phyloP scores from a whole-genome alignment of 257 asterid genomes.

The Eucommia ulmoides region DNA sequence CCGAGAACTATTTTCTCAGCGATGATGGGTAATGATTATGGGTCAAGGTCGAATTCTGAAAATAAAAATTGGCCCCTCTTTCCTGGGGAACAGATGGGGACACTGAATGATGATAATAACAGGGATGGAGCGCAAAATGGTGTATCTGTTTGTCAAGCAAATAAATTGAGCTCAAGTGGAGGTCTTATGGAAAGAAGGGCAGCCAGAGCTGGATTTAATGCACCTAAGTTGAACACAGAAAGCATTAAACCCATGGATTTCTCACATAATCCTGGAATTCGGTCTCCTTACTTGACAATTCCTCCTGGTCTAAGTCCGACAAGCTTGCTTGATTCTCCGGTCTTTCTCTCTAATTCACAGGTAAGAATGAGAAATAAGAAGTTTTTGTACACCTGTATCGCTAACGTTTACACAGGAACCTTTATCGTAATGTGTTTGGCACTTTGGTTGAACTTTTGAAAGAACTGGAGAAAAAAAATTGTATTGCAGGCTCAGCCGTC shows the following conservation, averaged over 20 bases:
- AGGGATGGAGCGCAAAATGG: conserved; percentile 16
- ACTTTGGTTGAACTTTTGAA: not conserved
- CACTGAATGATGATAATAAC: conserved; percentile 7
- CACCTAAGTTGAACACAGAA: conserved; percentile 66
- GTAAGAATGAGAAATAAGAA: conserved; percentile 10
- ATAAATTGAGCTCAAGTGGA: conserved; percentile 28
- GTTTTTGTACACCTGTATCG: too few species aligned
- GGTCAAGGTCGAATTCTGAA: conserved; percentile 20
- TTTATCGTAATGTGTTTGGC: not conserved
- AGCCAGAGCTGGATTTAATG: conserved; percentile 78
- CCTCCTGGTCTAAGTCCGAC: conserved; percentile 89
- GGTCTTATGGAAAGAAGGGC: conserved; percentile 77
- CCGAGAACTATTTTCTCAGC: conserved; percentile 39
- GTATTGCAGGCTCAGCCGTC: conserved; percentile 37
- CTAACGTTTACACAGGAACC: not conserved
- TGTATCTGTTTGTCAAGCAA: conserved; percentile 15
- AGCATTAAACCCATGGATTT: conserved; percentile 38
- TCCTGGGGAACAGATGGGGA: conserved; percentile 10
- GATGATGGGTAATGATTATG: conserved; percentile 27
- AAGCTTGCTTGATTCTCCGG: conserved; percentile 75
- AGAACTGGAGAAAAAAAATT: too few species aligned
- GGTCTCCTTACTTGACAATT: conserved; percentile 57
- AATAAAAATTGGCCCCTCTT: conserved; percentile 14
- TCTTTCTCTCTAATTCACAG: conserved; percentile 17
- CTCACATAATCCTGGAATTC: conserved; percentile 34